A percentile compares a stretch with the other conserved stretches of the same genome.
Evolutionary conservation across 768 basidiomycete species (phyloP).

Genomic region (Termitomyces sp.): DNA sequence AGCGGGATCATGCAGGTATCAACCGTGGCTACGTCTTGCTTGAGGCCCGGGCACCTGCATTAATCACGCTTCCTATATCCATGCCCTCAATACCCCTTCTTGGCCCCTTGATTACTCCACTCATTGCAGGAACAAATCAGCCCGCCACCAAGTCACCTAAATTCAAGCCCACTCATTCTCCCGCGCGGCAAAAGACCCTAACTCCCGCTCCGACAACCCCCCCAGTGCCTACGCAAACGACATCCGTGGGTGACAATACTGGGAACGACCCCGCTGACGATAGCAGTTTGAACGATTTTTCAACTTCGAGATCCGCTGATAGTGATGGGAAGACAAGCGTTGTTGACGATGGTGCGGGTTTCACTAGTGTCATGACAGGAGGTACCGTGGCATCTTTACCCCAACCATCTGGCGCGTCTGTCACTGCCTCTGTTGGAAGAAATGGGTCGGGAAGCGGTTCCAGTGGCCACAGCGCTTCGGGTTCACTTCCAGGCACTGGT

Average conservation of each 20-base stretch:
- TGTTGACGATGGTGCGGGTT: not conserved
- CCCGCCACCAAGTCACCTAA: constrained; percentile 8
- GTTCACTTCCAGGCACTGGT: not conserved
- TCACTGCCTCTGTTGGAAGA: not conserved
- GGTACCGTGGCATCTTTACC: constrained; percentile 7
- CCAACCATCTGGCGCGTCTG: not conserved
- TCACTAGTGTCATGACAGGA: not conserved
- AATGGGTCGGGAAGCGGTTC: not conserved
- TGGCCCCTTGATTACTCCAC: constrained; percentile 26
- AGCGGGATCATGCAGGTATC: constrained; percentile 3
- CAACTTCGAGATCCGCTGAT: not conserved
- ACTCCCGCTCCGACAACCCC: constrained; percentile 10
- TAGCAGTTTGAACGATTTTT: not conserved
- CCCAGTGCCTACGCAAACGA: constrained; percentile 1
- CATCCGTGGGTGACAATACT: constrained; percentile 5
- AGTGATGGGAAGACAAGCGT: not conserved
- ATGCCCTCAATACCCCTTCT: constrained; percentile 36
- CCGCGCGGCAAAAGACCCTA: constrained; percentile 7
- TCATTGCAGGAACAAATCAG: constrained; percentile 24
- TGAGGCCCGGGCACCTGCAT: constrained; percentile 31
- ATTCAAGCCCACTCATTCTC: constrained; percentile 6
- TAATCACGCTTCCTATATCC: constrained; percentile 31
- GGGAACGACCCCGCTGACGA: not conserved
- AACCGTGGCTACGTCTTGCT: not conserved
- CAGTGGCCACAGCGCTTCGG: not conserved